A percentile compares a stretch with the other conserved stretches of the same genome.
Conservation (phyloP, 495 filamentous ascomycete genomes). For the Aspergillus bridgeri region DNA sequence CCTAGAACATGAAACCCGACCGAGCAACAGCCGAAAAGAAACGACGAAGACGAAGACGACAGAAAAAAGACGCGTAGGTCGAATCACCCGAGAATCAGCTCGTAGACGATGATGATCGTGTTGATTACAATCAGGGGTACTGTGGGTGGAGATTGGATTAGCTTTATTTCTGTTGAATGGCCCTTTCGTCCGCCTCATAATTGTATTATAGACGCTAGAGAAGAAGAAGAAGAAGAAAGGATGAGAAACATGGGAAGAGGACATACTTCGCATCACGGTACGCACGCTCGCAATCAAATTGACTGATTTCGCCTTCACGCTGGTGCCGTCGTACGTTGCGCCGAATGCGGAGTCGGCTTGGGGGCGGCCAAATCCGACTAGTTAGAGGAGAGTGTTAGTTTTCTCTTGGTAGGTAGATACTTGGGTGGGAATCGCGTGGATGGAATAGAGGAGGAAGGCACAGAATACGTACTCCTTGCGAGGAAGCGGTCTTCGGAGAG, state of each 20-base stretch:
- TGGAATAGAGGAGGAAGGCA: neutral
- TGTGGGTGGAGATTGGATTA: conserved; percentile 28
- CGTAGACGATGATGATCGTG: conserved; percentile 83
- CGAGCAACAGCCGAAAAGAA: too few species aligned
- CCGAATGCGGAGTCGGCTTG: conserved; percentile 72
- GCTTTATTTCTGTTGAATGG: too few species aligned
- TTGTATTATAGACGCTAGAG: too few species aligned
- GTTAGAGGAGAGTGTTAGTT: conserved; percentile 10
- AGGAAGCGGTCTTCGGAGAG: conserved; percentile 98
- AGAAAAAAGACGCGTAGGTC: neutral
- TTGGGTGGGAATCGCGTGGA: neutral
- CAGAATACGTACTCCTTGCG: conserved; percentile 69
- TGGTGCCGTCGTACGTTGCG: conserved; percentile 62
- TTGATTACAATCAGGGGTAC: conserved; percentile 95
- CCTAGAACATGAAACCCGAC: too few species aligned
- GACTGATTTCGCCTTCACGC: conserved; percentile 81
- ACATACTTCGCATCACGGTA: conserved; percentile 92
- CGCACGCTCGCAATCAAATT: conserved; percentile 87
- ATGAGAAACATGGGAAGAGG: conserved; percentile 4
- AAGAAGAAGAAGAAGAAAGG: neutral
- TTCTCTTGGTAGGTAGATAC: neutral
- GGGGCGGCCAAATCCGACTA: conserved; percentile 77
- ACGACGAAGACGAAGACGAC: neutral
- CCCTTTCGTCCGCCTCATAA: too few species aligned
- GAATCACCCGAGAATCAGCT: conserved; percentile 77